Conservation (phyloP, 495 filamentous ascomycete species). For the Daldinia grandis region DNA sequence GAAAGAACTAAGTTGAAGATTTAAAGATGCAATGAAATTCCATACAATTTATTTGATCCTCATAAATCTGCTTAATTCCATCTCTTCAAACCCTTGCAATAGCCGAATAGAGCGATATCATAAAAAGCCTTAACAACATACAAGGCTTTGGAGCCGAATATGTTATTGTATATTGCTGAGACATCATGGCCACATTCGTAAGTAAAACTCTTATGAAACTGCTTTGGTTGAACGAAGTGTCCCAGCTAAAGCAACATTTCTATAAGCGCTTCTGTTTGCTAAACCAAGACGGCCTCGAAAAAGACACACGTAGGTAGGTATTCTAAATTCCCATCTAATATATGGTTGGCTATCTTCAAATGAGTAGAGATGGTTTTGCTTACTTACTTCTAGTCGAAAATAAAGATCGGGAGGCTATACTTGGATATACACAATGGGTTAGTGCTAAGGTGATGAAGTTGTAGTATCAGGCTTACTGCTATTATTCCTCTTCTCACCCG, state of each 20-base stretch:
- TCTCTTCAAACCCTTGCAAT: neutral
- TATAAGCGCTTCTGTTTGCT: neutral
- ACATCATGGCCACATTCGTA: neutral
- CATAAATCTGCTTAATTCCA: neutral
- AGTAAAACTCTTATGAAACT: neutral
- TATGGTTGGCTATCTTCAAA: too few relatives aligned
- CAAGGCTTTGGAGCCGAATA: neutral
- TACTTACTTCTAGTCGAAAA: too few relatives aligned
- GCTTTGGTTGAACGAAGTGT: neutral
- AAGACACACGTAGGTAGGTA: neutral
- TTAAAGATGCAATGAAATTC: neutral
- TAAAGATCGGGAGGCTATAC: neutral
- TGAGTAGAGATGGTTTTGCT: neutral
- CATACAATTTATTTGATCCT: neutral
- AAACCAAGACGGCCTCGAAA: neutral
- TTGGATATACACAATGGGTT: neutral
- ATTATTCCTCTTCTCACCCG: neutral
- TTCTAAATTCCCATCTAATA: neutral
- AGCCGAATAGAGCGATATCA: neutral
- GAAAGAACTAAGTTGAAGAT: neutral
- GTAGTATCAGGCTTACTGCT: neutral
- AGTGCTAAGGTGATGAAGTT: neutral
- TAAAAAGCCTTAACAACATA: neutral
- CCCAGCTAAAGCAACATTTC: neutral
- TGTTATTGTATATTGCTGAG: neutral